These are phyloP conservation scores for Sonneratia alba DNA, from an alignment of 345 rosid species.

Conservation along the genomic window DNA sequence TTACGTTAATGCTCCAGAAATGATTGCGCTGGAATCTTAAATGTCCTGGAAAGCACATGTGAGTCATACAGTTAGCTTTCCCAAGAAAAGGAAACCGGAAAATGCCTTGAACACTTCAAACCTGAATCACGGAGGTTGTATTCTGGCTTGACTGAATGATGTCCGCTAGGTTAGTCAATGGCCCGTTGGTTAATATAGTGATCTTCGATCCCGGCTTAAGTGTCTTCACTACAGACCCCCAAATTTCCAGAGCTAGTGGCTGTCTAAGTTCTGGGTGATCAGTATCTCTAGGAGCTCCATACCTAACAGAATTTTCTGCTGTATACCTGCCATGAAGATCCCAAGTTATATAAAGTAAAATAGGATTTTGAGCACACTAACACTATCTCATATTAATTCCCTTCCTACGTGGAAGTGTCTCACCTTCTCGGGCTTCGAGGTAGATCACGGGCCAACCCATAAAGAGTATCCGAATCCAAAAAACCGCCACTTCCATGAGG, in stretches of 20 bases:
- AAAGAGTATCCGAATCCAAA: constrained; percentile 82
- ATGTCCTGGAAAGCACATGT: no score
- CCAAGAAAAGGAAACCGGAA: background rate
- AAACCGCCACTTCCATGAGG: constrained; percentile 85
- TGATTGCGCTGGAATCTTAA: no score
- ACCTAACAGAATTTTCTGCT: constrained; percentile 51
- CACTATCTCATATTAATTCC: background rate
- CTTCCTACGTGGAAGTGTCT: background rate
- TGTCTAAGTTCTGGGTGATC: constrained; percentile 67
- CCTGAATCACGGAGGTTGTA: constrained; percentile 45
- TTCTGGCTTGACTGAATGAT: constrained; percentile 34
- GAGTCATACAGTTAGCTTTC: background rate
- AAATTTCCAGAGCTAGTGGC: constrained; percentile 60
- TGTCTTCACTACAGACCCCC: constrained; percentile 37
- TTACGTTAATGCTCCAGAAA: background rate
- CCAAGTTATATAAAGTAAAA: background rate
- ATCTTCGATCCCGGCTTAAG: constrained; percentile 39
- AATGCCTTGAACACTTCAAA: background rate
- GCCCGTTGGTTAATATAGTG: constrained; percentile 71
- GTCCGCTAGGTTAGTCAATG: constrained; percentile 68
- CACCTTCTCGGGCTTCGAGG: constrained; percentile 89
- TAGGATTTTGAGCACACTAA: background rate
- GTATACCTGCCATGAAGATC: constrained; percentile 41
- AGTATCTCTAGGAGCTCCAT: constrained; percentile 71
- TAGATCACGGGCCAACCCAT: constrained; percentile 68